A percentile compares a stretch with the other conserved stretches of the same genome.
Conservation (phyloP, 1,284 basidiomycete genomes). For the Chondrostereum purpureum region DNA sequence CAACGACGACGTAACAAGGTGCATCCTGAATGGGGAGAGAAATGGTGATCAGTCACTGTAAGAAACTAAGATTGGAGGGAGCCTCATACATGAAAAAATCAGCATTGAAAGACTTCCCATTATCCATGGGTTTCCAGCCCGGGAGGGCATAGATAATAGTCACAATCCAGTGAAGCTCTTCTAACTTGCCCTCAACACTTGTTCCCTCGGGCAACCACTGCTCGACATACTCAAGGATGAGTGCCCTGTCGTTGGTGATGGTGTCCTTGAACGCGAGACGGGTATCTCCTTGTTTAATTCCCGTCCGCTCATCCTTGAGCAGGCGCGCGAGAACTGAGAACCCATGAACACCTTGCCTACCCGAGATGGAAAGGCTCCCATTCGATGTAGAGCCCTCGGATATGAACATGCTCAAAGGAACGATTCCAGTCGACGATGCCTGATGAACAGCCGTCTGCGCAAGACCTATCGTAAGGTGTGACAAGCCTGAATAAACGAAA, state of each 20-base stretch:
- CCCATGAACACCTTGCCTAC: slow-evolving; percentile 22
- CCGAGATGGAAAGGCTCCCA: background rate
- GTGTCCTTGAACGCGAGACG: slow-evolving; percentile 9
- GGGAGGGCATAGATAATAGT: slow-evolving; percentile 1
- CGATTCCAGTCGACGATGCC: slow-evolving; percentile 16
- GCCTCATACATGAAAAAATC: slow-evolving; percentile 7
- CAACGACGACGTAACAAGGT: slow-evolving; percentile 38
- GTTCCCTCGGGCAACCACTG: slow-evolving; percentile 16
- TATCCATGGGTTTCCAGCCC: background rate
- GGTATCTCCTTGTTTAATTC: slow-evolving; percentile 15
- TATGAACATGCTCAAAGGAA: slow-evolving; percentile 15
- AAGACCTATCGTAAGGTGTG: slow-evolving; percentile 27
- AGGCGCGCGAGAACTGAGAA: slow-evolving; percentile 41
- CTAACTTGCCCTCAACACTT: slow-evolving; percentile 4
- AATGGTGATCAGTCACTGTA: background rate
- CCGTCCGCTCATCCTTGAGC: slow-evolving; percentile 33
- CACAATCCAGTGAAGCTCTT: slow-evolving; percentile 6
- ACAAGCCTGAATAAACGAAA: background rate
- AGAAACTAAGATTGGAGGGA: background rate
- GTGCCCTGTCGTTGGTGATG: slow-evolving; percentile 16
- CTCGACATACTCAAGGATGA: slow-evolving; percentile 36
- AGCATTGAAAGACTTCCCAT: slow-evolving; percentile 2
- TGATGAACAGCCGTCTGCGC: slow-evolving; percentile 36
- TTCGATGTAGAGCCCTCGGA: slow-evolving; percentile 13
- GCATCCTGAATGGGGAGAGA: slow-evolving; percentile 27